Evolutionary conservation across 306 rosid genomes (phyloP), one percentile per base, ranked within the genome.

Genomic region (Cucurbita moschata): DNA sequence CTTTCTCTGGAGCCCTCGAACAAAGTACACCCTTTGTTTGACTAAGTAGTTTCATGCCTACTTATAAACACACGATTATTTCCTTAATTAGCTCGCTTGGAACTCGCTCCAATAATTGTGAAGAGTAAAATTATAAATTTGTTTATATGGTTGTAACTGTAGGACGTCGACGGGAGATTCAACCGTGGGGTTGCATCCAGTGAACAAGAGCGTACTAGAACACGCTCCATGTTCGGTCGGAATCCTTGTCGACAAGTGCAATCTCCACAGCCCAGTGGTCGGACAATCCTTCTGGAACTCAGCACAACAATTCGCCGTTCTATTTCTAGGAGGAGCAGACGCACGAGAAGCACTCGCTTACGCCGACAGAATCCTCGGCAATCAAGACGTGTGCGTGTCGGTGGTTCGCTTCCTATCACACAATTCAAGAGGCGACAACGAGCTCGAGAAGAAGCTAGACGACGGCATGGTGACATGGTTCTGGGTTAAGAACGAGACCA

Each of bases 401-500:
- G 96, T 92, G 38, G 56, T 90, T 35, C 43, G 98, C 37, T 89
- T 92, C 75, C 85, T 89, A 1, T 44, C 96, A 0, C 37, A 66
- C 14, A 86, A 81, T 39, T 67, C 39, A 2, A 67, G 75, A 38
- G 96, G 91, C 7, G 92, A 87, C 39, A 15, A 62, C 53, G 96
- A 87, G 70, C 59, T 77, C 19, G 98, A 92, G 91, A 92, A 84
- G 84, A 92, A 92, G 78, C 78, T 92, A 15, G 98, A 92, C 53
- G 98, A 92, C 74, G 98, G 96, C 6, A 57, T 79, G 19, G 89
- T 88, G 61, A 92, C 96, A 0, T 90, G 88, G 96, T 90, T 92
- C 69, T 92, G 96, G 91, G 91, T 92, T 3, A 92, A 90, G 81
- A 90, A 92, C 56, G 96, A 92, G 80, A 11, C 13, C 9, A 87